Evolutionary conservation across 2,329 filamentous ascomycete species (phyloP).

Genomic region (Microsporum canis): DNA sequence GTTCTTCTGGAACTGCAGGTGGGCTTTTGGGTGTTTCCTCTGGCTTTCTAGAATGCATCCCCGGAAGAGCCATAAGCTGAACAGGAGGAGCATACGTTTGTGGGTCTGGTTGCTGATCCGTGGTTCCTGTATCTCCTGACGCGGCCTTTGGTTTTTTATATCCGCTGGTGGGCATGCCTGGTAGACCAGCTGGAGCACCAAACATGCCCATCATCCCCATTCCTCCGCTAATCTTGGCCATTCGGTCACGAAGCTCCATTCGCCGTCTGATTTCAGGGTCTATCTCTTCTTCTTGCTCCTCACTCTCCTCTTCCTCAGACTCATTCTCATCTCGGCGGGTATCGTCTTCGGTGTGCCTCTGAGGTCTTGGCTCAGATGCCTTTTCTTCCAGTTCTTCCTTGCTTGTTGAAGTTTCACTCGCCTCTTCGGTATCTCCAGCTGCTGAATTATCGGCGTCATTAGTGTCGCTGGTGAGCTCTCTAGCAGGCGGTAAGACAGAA

Average conservation of each 20-base stretch:
- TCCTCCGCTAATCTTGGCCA: slow-evolving; percentile 97
- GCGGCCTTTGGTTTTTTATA: slow-evolving; percentile 33
- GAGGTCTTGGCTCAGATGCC: slow-evolving; percentile 12
- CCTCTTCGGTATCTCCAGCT: slow-evolving; percentile 52
- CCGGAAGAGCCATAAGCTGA: slow-evolving; percentile 52
- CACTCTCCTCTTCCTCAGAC: slow-evolving; percentile 48
- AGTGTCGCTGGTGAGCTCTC: slow-evolving; percentile 48
- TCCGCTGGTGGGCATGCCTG: slow-evolving; percentile 32
- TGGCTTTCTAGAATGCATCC: slow-evolving; percentile 43
- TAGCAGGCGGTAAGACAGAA: slow-evolving; percentile 32
- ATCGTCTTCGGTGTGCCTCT: slow-evolving; percentile 34
- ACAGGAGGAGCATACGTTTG: slow-evolving; percentile 33
- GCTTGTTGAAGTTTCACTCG: slow-evolving; percentile 52
- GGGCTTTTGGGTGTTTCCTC: slow-evolving; percentile 6
- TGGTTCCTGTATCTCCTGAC: slow-evolving; percentile 26
- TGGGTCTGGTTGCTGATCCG: slow-evolving; percentile 21
- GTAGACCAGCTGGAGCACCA: slow-evolving; percentile 55
- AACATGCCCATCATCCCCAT: slow-evolving; percentile 97
- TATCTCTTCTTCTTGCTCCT: slow-evolving; percentile 69
- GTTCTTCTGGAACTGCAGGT: background rate
- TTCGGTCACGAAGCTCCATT: slow-evolving; percentile 81
- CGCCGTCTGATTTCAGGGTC: slow-evolving; percentile 77
- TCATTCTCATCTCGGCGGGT: slow-evolving; percentile 36
- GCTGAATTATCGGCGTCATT: slow-evolving; percentile 57
- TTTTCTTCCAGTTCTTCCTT: slow-evolving; percentile 63